Evolutionary conservation across 805 yeast genomes (phyloP).

Genomic region (Candida taoyuanica): DNA sequence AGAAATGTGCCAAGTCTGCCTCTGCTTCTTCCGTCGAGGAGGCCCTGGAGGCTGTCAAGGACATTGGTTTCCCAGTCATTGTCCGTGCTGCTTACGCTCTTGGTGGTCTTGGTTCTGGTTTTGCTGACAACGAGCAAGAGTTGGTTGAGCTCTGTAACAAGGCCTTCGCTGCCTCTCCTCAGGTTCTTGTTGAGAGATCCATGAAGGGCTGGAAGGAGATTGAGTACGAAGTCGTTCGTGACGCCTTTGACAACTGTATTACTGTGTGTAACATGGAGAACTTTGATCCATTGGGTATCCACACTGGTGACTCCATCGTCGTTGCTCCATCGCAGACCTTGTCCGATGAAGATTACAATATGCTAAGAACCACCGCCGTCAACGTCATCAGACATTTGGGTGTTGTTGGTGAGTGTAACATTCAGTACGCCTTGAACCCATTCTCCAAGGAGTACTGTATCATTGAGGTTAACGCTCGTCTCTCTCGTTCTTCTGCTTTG

Average conservation of each 20-base stretch:
- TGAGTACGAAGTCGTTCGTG: slow-evolving; percentile 97
- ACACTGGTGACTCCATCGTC: slow-evolving; percentile 98
- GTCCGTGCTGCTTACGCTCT: slow-evolving; percentile 96
- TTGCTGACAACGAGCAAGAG: slow-evolving; percentile 80
- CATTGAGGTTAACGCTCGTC: slow-evolving; percentile 95
- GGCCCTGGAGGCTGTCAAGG: slow-evolving; percentile 82
- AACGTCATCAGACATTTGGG: slow-evolving; percentile 97
- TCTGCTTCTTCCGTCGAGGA: slow-evolving; percentile 80
- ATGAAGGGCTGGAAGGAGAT: slow-evolving; percentile 99
- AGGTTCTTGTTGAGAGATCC: slow-evolving; percentile 92
- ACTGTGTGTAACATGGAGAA: slow-evolving; percentile 99
- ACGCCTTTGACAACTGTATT: slow-evolving; percentile 92
- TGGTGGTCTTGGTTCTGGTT: slow-evolving; percentile 98
- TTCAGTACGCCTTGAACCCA: slow-evolving; percentile 94
- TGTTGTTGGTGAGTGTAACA: slow-evolving; percentile 98
- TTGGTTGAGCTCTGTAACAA: slow-evolving; percentile 83
- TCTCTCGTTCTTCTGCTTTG: slow-evolving; percentile 94
- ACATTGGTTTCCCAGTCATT: slow-evolving; percentile 88
- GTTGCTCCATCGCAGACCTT: slow-evolving; percentile 98
- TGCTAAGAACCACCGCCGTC: slow-evolving; percentile 96
- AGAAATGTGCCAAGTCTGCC: slow-evolving; percentile 91
- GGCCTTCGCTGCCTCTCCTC: slow-evolving; percentile 87
- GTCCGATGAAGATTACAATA: slow-evolving; percentile 95
- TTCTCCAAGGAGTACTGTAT: slow-evolving; percentile 94
- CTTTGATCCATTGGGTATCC: slow-evolving; percentile 96